phyloP scores from a whole-genome alignment of 2,329 filamentous ascomycete species.

The Metarhizium humberi region DNA sequence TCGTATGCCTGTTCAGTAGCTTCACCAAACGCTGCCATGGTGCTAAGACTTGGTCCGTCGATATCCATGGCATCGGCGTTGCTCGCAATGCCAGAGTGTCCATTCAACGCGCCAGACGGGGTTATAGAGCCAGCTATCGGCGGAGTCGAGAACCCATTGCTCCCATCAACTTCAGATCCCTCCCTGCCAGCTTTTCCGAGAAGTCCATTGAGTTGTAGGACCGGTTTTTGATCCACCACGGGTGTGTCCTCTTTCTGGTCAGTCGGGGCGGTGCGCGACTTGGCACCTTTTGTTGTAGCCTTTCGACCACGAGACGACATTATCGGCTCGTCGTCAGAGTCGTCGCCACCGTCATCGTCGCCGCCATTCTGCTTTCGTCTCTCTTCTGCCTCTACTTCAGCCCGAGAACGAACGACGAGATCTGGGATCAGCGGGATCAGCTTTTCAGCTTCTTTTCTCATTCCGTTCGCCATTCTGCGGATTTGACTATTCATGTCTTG shows the following conservation, averaged over 20 bases:
- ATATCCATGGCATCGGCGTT: constrained; percentile 82
- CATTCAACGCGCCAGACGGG: constrained; percentile 57
- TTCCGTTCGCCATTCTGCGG: constrained; percentile 86
- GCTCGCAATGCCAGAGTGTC: constrained; percentile 56
- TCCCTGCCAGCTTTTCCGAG: constrained; percentile 49
- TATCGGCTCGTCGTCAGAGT: constrained; percentile 95
- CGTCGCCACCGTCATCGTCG: constrained; percentile 73
- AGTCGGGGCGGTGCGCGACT: constrained; percentile 63
- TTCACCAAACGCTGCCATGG: constrained; percentile 54
- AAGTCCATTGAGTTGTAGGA: constrained; percentile 56
- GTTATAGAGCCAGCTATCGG: constrained; percentile 67
- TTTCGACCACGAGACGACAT: constrained; percentile 95
- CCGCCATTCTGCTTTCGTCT: constrained; percentile 79
- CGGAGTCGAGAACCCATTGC: constrained; percentile 70
- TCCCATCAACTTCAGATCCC: constrained; percentile 77
- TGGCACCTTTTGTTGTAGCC: constrained; percentile 64
- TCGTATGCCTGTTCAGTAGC: constrained; percentile 69
- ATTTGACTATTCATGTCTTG: constrained; percentile 79
- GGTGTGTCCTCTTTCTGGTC: constrained; percentile 75
- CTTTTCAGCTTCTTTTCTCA: constrained; percentile 97
- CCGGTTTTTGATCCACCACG: constrained; percentile 63
- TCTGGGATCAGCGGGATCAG: constrained; percentile 92
- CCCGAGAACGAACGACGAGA: constrained; percentile 78
- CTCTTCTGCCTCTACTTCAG: constrained; percentile 85
- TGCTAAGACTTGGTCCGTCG: constrained; percentile 64